Base-by-base conservation (phyloP, 2,329 filamentous ascomycete species). In the Xylariaceae sp. region DNA sequence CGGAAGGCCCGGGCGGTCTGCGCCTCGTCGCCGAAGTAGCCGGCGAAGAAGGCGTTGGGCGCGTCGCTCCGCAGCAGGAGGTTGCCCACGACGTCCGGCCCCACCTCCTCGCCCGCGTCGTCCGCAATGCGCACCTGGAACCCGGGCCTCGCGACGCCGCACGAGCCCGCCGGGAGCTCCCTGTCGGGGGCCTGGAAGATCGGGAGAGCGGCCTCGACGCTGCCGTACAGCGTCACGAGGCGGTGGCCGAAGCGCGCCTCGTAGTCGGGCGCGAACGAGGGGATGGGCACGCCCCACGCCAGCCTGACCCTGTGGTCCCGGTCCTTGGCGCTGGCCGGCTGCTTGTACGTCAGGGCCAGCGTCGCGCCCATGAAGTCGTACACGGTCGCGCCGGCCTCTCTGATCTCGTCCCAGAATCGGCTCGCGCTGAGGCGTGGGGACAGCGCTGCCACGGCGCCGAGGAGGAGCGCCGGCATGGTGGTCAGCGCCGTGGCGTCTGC, bases 351-450 rank as follows among this genome's bases (percentile, higher is more conserved):
- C 34, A 36, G 11, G 16, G 34, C 34, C 21, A 28, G 13, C 4
- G 34, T 36, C 4, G 34, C 34, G 5, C 34, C 34, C 34, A 36
- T 36, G 15, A 36, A 36, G 13, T 36, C 34, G 17, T 36, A 36
- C 4, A 36, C 34, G 8, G 34, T 36, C 7, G 34, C 34, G 6
- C 29, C 14, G 13, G 34, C 29, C 5, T 7, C 5, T 23, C 34
- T 8, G 14, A 36, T 36, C 34, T 36, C 34, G 26, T 36, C 34
- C 34, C 34, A 36, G 21, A 36, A 36, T 13, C 17, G 23, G 14
- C 34, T 36, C 3, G 34, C 34, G 15, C 34, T 36, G 17, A 36
- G 29, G 24, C 34, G 34, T 5, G 23, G 16, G 7, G 34, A 36
- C n/a, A 36, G 34, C 13, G 34, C 23, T 8, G 34, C 23, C 5